Conservation (phyloP, 169 alveolate species). For the Babesia caballi region DNA sequence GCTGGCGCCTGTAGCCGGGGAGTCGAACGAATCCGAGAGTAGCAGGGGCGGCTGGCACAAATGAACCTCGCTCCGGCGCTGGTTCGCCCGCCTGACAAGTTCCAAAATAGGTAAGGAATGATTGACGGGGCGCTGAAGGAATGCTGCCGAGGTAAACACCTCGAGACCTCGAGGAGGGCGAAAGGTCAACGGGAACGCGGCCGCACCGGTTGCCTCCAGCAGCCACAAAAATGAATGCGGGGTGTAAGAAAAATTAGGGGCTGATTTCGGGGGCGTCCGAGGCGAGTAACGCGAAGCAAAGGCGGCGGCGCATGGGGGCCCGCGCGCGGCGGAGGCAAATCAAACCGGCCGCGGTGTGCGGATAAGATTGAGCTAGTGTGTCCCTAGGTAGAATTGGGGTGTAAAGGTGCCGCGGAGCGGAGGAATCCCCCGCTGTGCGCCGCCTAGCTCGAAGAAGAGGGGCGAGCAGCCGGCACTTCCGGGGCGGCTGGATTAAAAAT, state of each 20-base stretch:
- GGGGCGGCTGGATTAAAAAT: no score
- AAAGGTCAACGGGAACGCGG: background rate
- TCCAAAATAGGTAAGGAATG: no score
- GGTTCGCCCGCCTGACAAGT: background rate
- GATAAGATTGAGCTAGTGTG: no score
- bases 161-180: background rate
- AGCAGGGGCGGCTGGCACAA: background rate
- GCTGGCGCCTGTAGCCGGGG: no score
- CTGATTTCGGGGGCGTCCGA: background rate
- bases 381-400: no score
- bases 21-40: no score
- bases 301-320: slow-evolving; percentile 14
- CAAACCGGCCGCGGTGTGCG: background rate
- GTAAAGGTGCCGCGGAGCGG: no score
- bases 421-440: no score
- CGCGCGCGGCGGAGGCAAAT: background rate
- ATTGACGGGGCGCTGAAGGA: no score
- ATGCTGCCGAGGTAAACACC: background rate
- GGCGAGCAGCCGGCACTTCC: no score
- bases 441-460: no score
- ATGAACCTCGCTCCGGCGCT: background rate
- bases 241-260: background rate
- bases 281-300: background rate
- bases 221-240: background rate
- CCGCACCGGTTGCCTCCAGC: background rate